Percentiles rank a stretch among this genome's conserved stretches.
Evolutionary conservation across 2,329 filamentous ascomycete species (phyloP).

Genomic region (Diaporthe citri): DNA sequence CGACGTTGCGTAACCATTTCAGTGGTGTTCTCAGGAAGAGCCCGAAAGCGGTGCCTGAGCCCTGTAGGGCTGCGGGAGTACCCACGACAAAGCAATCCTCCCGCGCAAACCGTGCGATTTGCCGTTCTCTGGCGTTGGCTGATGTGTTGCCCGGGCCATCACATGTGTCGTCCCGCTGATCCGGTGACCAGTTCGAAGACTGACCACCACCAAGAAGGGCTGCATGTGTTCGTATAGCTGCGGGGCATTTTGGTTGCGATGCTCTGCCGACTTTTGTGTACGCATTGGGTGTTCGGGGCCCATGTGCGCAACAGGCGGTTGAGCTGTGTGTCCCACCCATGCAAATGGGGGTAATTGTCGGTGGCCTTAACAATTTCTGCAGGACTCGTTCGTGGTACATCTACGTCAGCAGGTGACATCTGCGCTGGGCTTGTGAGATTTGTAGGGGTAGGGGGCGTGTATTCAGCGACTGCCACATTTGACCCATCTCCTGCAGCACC

Average conservation of each 20-base stretch:
- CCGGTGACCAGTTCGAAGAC: constrained; percentile 2
- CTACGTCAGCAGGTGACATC: constrained; percentile 29
- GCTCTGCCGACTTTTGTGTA: constrained; percentile 15
- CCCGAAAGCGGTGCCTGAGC: constrained; percentile 25
- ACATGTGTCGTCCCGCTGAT: constrained; percentile 6
- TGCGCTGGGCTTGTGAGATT: constrained; percentile 1
- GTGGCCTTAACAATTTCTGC: constrained; percentile 36
- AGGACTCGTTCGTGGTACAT: constrained; percentile 9
- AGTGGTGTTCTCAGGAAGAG: constrained; percentile 8
- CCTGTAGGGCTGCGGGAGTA: constrained; percentile 31
- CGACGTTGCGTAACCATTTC: background rate
- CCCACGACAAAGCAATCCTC: constrained; percentile 33
- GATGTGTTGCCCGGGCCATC: background rate
- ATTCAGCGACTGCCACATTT: constrained; percentile 19
- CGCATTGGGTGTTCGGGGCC: background rate
- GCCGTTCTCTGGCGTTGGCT: background rate
- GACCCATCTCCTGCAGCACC: constrained; percentile 25
- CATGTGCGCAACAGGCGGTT: constrained; percentile 14
- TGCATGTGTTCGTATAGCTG: constrained; percentile 25
- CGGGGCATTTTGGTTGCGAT: background rate
- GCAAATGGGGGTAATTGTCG: constrained; percentile 31
- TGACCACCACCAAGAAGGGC: background rate
- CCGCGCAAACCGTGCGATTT: constrained; percentile 29
- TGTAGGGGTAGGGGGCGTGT: constrained; percentile 14
- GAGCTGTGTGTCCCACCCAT: background rate